Base-by-base conservation (phyloP, 176 grass and related monocot species). In the Lolium perenne region DNA sequence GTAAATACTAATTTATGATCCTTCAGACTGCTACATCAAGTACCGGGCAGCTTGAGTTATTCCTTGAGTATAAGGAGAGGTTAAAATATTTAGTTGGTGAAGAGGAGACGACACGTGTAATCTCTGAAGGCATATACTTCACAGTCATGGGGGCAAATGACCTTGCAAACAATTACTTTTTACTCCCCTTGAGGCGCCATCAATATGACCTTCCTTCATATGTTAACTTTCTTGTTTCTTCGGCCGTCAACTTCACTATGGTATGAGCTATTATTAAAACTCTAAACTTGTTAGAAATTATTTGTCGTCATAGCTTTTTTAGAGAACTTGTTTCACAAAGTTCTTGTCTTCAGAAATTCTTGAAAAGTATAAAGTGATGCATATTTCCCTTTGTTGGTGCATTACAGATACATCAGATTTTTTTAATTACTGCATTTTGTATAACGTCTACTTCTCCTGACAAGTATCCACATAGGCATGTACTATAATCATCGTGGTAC, bases 141-240 rank as follows among this genome's bases (percentile, higher is more conserved):
- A 75, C 89, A 1, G 73, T 62, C 25, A 71, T 84, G 38, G 93
- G 93, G 4, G 55, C 86, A 57, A 87, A 95, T 46, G 93, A 95
- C 78, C 23, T 95, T 10, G 16, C 50, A 74, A 95, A 95, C 45
- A 91, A 89, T 45, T 95, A 95, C 41, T 95, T 93, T 48, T 0
- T 18, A 2, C 0, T 87, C 16, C 84, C 84, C 4, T 10, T 92
- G 5, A 88, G 90, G 38, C 64, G 51, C 3, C 38, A 60, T 18
- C 2, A 75, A 18, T 95, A 89, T 22, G 93, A 93, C 29, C 32
- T 95, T 41, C 20, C 90, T 55, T 85, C 79, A 5, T 95, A 95
- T 2, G 75, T 88, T 13, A 79, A 87, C 2, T 91, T 90, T 64
- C 43, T 95, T 49, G 80, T 86, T 13, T 79, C 64, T 15, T 71